These are phyloP conservation scores for Colletotrichum tabaci DNA, from an alignment of 2,329 filamentous ascomycete species.

Conservation along the genomic window DNA sequence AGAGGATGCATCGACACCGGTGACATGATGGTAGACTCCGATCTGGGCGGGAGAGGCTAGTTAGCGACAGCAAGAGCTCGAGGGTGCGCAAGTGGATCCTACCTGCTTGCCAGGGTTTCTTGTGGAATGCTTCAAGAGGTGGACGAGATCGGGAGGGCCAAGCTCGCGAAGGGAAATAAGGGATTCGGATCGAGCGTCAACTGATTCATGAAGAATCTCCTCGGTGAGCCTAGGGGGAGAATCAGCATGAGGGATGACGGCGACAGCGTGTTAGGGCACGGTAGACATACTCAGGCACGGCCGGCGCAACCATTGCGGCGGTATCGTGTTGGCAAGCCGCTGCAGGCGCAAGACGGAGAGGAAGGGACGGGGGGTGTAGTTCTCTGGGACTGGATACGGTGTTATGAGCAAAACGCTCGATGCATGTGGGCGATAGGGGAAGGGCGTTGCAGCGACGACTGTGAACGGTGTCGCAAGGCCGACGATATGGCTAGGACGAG, in stretches of 20 bases:
- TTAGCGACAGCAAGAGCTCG: constrained; percentile 39
- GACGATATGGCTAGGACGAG: constrained; percentile 32
- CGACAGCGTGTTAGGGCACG: constrained; percentile 10
- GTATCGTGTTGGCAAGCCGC: constrained; percentile 36
- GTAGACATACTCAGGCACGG: constrained; percentile 78
- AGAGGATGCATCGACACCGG: constrained; percentile 95
- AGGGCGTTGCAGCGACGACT: neutral
- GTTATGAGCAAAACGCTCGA: constrained; percentile 25
- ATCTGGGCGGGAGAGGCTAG: constrained; percentile 64
- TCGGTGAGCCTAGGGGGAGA: constrained; percentile 82
- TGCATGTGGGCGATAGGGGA: constrained; percentile 23
- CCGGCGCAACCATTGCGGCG: constrained; percentile 78
- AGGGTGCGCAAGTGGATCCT: constrained; percentile 33
- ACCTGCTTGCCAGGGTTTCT: constrained; percentile 72
- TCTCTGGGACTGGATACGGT: constrained; percentile 22
- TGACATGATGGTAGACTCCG: constrained; percentile 98
- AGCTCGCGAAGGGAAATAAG: constrained; percentile 90
- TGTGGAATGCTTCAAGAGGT: constrained; percentile 84
- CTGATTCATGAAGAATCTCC: constrained; percentile 90
- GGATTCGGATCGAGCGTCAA: constrained; percentile 93
- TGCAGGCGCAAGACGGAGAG: constrained; percentile 8
- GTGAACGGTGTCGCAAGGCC: constrained; percentile 10
- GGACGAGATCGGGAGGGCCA: constrained; percentile 94
- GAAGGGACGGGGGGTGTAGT: neutral
- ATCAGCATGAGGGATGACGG: constrained; percentile 43